Conservation (phyloP, 768 basidiomycete species). For the Leccinum fibrillosum region DNA sequence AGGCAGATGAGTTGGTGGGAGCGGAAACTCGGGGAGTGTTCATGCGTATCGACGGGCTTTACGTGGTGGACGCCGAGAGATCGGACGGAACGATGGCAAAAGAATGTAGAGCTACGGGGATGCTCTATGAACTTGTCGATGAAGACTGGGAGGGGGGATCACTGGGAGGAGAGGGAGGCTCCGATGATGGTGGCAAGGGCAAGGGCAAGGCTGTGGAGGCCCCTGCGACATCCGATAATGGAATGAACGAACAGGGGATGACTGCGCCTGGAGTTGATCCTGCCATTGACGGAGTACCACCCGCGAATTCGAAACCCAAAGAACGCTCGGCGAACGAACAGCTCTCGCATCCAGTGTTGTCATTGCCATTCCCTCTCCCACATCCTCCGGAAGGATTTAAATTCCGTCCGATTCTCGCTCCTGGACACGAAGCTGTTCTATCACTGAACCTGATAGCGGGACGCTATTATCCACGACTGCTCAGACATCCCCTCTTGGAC, state of each 20-base stretch:
- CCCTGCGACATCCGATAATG: constrained; percentile 9
- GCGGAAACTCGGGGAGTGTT: constrained; percentile 56
- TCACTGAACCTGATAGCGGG: constrained; percentile 71
- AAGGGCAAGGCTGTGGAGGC: constrained; percentile 33
- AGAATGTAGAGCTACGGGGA: constrained; percentile 68
- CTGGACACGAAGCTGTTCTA: constrained; percentile 63
- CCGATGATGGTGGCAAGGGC: constrained; percentile 18
- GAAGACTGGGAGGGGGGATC: constrained; percentile 53
- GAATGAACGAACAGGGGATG: constrained; percentile 1
- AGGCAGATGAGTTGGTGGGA: constrained; percentile 18
- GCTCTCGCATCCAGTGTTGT: constrained; percentile 36
- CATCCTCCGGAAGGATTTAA: constrained; percentile 62
- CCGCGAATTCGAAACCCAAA: constrained; percentile 11
- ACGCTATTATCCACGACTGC: constrained; percentile 74
- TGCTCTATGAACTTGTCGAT: constrained; percentile 77
- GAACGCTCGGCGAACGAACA: constrained; percentile 26
- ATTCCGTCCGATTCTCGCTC: constrained; percentile 63
- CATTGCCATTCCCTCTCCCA: constrained; percentile 47
- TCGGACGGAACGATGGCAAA: constrained; percentile 40
- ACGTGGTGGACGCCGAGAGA: constrained; percentile 52
- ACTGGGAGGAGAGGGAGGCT: constrained; percentile 27
- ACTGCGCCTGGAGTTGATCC: constrained; percentile 18
- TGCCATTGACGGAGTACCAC: constrained; percentile 11
- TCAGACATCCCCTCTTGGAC: constrained; percentile 59
- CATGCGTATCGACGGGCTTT: constrained; percentile 65